Conservation (phyloP, 2,329 filamentous ascomycete genomes). For the Aspergillus tanneri region DNA sequence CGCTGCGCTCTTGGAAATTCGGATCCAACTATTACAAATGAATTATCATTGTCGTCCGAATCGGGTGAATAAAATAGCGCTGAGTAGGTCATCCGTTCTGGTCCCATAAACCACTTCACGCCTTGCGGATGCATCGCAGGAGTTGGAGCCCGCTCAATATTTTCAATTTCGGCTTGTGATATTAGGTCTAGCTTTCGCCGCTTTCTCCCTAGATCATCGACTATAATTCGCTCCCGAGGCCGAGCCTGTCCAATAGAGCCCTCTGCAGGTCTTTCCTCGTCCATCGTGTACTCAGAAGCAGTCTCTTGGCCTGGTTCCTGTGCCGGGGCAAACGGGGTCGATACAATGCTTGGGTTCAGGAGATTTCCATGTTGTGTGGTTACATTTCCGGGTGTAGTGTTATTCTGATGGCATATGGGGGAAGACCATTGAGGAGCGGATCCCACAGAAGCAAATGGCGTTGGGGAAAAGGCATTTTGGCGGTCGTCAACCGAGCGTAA, state of each 20-base stretch:
- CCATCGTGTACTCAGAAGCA: background rate
- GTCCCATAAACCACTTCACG: conserved; percentile 40
- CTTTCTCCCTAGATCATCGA: conserved; percentile 31
- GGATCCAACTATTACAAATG: conserved; percentile 25
- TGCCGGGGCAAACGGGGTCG: too few species aligned
- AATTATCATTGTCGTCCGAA: conserved; percentile 26
- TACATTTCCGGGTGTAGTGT: background rate
- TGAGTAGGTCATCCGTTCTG: conserved; percentile 36
- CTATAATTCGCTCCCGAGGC: conserved; percentile 22
- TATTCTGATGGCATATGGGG: background rate
- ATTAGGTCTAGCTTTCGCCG: conserved; percentile 29
- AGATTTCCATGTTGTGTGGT: background rate
- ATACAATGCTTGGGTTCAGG: background rate
- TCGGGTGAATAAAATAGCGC: conserved; percentile 46
- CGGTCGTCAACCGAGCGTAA: conserved; percentile 5
- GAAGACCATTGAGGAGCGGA: background rate
- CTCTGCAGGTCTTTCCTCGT: background rate
- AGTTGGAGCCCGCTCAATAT: background rate
- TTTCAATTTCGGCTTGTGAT: conserved; percentile 1
- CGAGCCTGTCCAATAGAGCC: conserved; percentile 11
- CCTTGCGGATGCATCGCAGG: background rate
- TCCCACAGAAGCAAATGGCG: background rate
- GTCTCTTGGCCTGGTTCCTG: background rate
- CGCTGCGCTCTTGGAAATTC: conserved; percentile 26
- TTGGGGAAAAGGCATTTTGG: conserved; percentile 5